phyloP scores from a whole-genome alignment of 345 rosid species.

The Linum usitatissimum region DNA sequence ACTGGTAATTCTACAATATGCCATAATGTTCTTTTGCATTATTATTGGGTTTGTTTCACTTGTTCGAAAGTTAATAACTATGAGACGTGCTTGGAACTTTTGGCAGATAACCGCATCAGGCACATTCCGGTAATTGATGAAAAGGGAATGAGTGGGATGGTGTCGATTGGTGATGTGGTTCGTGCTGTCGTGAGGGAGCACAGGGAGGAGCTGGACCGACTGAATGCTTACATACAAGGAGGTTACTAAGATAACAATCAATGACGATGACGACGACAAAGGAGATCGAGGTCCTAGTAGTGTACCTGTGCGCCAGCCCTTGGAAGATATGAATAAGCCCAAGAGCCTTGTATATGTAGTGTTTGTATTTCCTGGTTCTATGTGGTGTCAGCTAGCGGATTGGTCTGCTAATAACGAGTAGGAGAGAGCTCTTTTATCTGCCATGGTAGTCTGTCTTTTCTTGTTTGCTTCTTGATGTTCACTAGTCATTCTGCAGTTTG shows the following conservation, averaged over 20 bases:
- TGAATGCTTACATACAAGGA: slow-evolving; percentile 87
- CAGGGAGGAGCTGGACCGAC: slow-evolving; percentile 76
- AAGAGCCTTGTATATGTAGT: too few species aligned
- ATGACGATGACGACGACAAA: too few species aligned
- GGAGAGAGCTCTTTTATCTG: too few species aligned
- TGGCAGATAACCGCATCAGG: slow-evolving; percentile 81
- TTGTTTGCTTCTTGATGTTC: too few species aligned
- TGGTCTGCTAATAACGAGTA: too few species aligned
- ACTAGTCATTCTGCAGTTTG: too few species aligned
- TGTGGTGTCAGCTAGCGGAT: too few species aligned
- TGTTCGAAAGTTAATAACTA: neutral
- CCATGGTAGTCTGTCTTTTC: too few species aligned
- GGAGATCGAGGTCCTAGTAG: too few species aligned
- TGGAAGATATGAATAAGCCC: too few species aligned
- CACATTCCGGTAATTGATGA: slow-evolving; percentile 80
- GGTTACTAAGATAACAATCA: slow-evolving; percentile 42
- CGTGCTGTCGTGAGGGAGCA: slow-evolving; percentile 96
- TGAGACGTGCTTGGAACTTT: neutral
- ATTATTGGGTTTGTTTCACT: neutral
- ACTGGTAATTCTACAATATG: slow-evolving; percentile 42
- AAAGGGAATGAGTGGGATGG: slow-evolving; percentile 82
- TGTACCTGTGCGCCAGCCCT: too few species aligned
- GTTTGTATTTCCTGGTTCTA: too few species aligned
- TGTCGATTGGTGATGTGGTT: slow-evolving; percentile 96
- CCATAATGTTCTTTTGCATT: neutral